Evolutionary conservation across 2,329 filamentous ascomycete species (phyloP), one percentile per base, ranked within the genome.

Genomic region (Sporothrix humicola): DNA sequence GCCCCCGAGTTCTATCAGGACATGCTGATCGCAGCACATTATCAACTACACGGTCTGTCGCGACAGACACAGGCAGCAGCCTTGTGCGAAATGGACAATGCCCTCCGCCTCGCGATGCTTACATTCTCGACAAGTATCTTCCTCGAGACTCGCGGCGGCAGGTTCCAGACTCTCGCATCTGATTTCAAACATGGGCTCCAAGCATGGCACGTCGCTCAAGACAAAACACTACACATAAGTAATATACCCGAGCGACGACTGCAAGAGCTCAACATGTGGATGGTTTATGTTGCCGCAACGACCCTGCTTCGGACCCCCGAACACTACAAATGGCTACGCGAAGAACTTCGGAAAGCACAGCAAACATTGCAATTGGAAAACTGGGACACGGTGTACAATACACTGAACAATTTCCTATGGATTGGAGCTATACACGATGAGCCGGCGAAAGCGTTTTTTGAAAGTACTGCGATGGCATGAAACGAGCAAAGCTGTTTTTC

Each of bases 101-200:
- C 31, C 8, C 9, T 61, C 2, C 50, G 68, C 9, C 37, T 70
- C 3, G 50, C 69, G 31, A 59, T 71, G 54, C 54, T 59, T 42
- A n/a, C 37, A 2, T 71, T 59, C 42, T 71, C 54, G 1, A 71
- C 69, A 12, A 17, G 52, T 12, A 13, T 71, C 37, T 71, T 71
- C 48, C 54, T 71, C 10, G 54, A 71, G 23, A 15, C 31, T 2
- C 42, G 44, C 48, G 23, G 42, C 3, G 31, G 23, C 52, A 58
- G 13, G 8, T 59, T 71, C 48, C 54, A 46, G 20, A 42, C 9
- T 23, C 20, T 71, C 10, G 69, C 52, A 3, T 20, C 31, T 1
- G 52, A 17, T 4, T 42, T 71, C 54, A 10, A 42, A n/a, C 44
- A 5, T 20, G 37, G 37, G 1, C 15, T 71, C 13, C 37, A 69